phyloP scores from a whole-genome alignment of 306 rosid genomes.

The Quercus rubra region DNA sequence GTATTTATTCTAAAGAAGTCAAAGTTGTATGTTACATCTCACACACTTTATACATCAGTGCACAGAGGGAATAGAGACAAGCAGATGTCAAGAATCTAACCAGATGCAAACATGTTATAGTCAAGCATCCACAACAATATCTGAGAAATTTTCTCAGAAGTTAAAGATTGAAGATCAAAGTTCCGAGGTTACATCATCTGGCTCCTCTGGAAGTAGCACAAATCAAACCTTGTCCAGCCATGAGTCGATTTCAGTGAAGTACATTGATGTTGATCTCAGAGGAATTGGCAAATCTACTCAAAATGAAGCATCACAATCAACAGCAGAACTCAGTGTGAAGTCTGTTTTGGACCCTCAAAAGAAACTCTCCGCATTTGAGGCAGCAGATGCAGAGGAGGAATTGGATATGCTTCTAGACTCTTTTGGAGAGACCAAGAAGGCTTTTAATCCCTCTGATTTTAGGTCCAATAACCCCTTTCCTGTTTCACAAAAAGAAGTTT shows the following conservation, averaged over 20 bases:
- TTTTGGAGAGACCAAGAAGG: conserved; percentile 42
- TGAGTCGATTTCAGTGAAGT: conserved; percentile 14
- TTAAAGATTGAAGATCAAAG: conserved; percentile 16
- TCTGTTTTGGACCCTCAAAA: conserved; percentile 22
- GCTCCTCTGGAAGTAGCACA: conserved; percentile 21
- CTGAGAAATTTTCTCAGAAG: conserved; percentile 29
- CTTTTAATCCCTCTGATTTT: conserved; percentile 19
- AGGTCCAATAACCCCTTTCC: conserved; percentile 16
- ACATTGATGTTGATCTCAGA: conserved; percentile 16
- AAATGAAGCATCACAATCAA: conserved; percentile 11
- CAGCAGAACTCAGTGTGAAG: conserved; percentile 17
- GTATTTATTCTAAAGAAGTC: not conserved
- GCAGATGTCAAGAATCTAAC: conserved; percentile 13
- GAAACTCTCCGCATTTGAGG: conserved; percentile 37
- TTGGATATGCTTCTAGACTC: conserved; percentile 72
- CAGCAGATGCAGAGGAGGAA: conserved; percentile 57
- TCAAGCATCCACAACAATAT: conserved; percentile 24
- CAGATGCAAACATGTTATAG: conserved; percentile 11
- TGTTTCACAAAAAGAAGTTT: conserved; percentile 30
- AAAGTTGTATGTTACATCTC: not conserved
- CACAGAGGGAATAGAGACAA: conserved; percentile 24
- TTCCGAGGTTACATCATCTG: conserved; percentile 17
- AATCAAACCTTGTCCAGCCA: conserved; percentile 16
- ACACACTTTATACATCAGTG: conserved; percentile 36
- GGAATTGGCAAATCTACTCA: conserved; percentile 21